Percentiles rank a stretch among this genome's conserved stretches.
These are phyloP conservation scores for Calonectria pseudoturangicola DNA, from an alignment of 2,329 filamentous ascomycete species.

Conservation along the genomic window DNA sequence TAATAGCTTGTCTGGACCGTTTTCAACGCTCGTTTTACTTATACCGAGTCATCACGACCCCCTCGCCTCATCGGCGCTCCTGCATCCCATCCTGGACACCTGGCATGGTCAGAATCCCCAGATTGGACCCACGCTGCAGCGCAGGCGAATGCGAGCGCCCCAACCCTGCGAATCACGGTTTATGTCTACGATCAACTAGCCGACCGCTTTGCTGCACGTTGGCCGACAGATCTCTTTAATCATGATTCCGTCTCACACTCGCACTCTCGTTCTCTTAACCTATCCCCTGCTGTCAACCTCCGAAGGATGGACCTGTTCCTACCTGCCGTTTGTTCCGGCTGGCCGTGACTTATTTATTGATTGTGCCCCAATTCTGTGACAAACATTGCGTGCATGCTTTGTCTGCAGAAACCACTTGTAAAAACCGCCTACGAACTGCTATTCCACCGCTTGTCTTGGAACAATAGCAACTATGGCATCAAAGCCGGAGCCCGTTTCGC, in stretches of 20 bases:
- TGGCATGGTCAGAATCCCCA: slow-evolving; percentile 22
- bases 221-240: slow-evolving; percentile 8
- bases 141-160: slow-evolving; percentile 35
- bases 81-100: slow-evolving; percentile 23
- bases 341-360: slow-evolving; percentile 30
- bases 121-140: slow-evolving; percentile 32
- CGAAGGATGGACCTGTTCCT: slow-evolving; percentile 16
- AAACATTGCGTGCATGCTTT: slow-evolving; percentile 6
- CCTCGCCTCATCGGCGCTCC: not conserved
- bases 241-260: slow-evolving; percentile 10
- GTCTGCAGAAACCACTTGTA: not conserved
- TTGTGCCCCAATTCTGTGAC: not conserved
- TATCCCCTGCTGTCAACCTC: not conserved
- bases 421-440: not conserved
- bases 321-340: slow-evolving; percentile 31
- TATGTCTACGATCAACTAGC: slow-evolving; percentile 15
- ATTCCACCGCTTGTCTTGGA: slow-evolving; percentile 1
- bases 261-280: slow-evolving; percentile 10
- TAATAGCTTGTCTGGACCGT: not conserved
- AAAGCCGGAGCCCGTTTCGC: slow-evolving; percentile 7
- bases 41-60: slow-evolving; percentile 1
- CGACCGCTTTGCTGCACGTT: slow-evolving; percentile 20
- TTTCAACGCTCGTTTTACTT: slow-evolving; percentile 2
- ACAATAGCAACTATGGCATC: slow-evolving; percentile 22
- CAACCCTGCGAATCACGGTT: slow-evolving; percentile 27